Conservation (phyloP, 345 rosid genomes). For the Turritis glabra region DNA sequence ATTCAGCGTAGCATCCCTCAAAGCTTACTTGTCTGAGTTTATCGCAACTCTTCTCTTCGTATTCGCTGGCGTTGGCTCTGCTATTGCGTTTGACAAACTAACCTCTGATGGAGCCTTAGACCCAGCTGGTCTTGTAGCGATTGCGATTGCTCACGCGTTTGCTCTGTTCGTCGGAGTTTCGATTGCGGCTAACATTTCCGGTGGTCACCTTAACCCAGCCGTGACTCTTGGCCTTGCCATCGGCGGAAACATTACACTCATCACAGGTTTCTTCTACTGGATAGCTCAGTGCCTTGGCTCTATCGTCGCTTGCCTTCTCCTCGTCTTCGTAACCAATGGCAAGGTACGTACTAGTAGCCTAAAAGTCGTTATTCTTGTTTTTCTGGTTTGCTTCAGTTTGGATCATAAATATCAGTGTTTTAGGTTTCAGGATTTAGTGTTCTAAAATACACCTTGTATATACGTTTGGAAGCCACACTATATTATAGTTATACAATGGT, state of each 20-base stretch:
- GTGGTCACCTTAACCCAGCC: conserved; percentile 89
- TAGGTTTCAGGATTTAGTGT: not conserved
- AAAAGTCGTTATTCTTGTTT: not conserved
- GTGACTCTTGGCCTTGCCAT: conserved; percentile 84
- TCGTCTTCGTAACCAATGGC: conserved; percentile 58
- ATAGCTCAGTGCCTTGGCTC: conserved; percentile 88
- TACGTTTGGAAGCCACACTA: no score
- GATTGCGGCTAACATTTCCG: conserved; percentile 84
- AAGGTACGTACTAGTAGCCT: conserved; percentile 35
- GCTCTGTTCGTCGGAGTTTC: conserved; percentile 81
- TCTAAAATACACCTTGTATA: no score
- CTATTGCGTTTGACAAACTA: conserved; percentile 74
- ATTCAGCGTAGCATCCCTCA: conserved; percentile 65
- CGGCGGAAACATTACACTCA: conserved; percentile 79
- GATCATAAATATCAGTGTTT: not conserved
- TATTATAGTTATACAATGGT: no score
- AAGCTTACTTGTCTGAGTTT: conserved; percentile 76
- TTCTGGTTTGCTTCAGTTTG: not conserved
- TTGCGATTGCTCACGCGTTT: conserved; percentile 81
- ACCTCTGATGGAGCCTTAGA: conserved; percentile 71
- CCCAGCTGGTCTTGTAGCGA: conserved; percentile 81
- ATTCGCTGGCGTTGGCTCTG: conserved; percentile 96
- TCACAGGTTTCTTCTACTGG: conserved; percentile 83
- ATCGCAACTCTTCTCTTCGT: conserved; percentile 91
- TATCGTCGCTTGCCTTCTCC: conserved; percentile 81